Conservation (phyloP, 345 rosid genomes). For the Noccaea caerulescens region DNA sequence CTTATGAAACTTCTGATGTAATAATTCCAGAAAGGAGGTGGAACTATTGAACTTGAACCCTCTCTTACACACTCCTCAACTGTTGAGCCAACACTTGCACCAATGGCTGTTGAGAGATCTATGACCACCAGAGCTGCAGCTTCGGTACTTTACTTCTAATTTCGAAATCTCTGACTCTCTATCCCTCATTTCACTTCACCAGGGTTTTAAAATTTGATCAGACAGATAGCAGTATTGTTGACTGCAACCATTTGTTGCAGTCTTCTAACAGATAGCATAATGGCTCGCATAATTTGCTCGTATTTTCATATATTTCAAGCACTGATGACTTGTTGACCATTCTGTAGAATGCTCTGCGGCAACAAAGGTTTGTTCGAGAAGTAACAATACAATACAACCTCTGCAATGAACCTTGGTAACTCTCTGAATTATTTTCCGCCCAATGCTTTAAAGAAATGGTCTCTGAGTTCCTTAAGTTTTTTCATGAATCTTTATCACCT, state of each 20-base stretch:
- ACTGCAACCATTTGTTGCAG: constrained; percentile 15
- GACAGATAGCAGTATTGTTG: constrained; percentile 7
- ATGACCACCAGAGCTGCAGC: constrained; percentile 99
- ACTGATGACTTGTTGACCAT: constrained; percentile 27
- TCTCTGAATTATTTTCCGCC: constrained; percentile 2
- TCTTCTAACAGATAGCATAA: constrained; percentile 9
- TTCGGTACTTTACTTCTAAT: constrained; percentile 59
- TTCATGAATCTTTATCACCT: constrained; percentile 10
- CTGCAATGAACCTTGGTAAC: constrained; percentile 99
- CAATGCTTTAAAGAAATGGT: constrained; percentile 10
- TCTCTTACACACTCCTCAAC: constrained; percentile 94
- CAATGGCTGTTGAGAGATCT: constrained; percentile 96
- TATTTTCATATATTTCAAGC: background rate
- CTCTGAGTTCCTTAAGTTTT: constrained; percentile 4
- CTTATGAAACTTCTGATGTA: constrained; percentile 16
- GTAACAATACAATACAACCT: constrained; percentile 98
- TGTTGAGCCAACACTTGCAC: constrained; percentile 99
- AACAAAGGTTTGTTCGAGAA: constrained; percentile 96
- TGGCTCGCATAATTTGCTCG: constrained; percentile 10
- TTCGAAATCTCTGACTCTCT: constrained; percentile 2
- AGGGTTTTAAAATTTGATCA: constrained; percentile 4
- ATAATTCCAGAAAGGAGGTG: constrained; percentile 90
- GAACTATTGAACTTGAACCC: constrained; percentile 91
- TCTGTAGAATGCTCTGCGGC: constrained; percentile 91
- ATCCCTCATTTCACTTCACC: constrained; percentile 23